Base-by-base conservation (phyloP, 129 eudicot genomes). In the Apium graveolens region DNA sequence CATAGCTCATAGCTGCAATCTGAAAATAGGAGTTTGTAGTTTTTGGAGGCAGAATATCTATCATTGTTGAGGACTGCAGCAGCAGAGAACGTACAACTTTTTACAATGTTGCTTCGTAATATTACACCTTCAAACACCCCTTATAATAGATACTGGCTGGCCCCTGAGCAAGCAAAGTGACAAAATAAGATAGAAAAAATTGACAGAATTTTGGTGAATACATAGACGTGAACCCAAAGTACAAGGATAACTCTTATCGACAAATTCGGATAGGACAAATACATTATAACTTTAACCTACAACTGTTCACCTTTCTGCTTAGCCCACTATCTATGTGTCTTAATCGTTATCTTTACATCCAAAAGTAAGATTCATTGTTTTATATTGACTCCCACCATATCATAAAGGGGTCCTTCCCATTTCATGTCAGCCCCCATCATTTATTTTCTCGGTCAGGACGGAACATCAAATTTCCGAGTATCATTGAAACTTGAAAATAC, bases 331-430 rank as follows among this genome's bases (percentile, higher is more conserved):
- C 5, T 38, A 38, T 2, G 31, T 21, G 75, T 70, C 75, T 37
- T 70, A 70, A 70, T 70, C 75, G 45, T 70, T 70, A 70, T 70
- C 75, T 70, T 70, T 70, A 20, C 75, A 70, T 21, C 11, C 9
- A 21, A 38, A 70, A 41, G 75, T 35, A 20, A 12, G 45, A 70
- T 35, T 70, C 46, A 38, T 39, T 70, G 7, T 20, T 70, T 70
- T 34, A 3, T 35, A 32, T 70, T 35, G 20, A 35, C 46, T 70
- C n/a, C 10, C 14, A 13, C 5, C 41, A 66, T 31, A 66, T 66
- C 72, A n/a, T 34, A 0, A 60, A 60, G 2, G 68, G 68, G 34
- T 60, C 68, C 34, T 60, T 26, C 32, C 68, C 16, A 60, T 66
- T 66, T 66, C 21, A 12, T 66, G 6, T n/a, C 1, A 13, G 39